Percentiles rank a stretch among this genome's conserved stretches.
Conservation (phyloP, 2,329 filamentous ascomycete species). For the Colletotrichum nymphaeae region DNA sequence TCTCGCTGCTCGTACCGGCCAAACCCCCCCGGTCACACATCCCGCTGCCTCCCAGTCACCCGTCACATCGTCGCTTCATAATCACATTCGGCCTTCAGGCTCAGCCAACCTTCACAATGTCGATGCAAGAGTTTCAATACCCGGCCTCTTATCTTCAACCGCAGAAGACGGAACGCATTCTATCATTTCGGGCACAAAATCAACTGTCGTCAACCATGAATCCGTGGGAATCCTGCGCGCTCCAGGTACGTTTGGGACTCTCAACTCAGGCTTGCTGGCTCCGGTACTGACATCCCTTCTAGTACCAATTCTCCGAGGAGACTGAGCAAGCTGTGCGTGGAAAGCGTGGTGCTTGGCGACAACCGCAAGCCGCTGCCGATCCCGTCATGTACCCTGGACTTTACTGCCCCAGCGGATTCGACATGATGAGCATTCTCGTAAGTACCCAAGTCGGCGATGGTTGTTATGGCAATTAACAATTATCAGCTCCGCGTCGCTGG, state of each 20-base stretch:
- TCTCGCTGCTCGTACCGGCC: background rate
- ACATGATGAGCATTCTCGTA: constrained; percentile 68
- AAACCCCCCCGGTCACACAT: constrained; percentile 10
- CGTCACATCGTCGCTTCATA: constrained; percentile 11
- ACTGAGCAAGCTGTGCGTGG: constrained; percentile 35
- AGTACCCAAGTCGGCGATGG: constrained; percentile 37
- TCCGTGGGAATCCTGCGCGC: constrained; percentile 48
- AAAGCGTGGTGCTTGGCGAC: constrained; percentile 23
- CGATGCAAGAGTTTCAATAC: constrained; percentile 17
- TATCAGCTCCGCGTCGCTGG: constrained; percentile 70
- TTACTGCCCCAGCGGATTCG: constrained; percentile 65
- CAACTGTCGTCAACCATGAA: constrained; percentile 41
- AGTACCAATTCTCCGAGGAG: constrained; percentile 43
- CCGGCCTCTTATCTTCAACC: background rate
- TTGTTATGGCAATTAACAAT: constrained; percentile 25
- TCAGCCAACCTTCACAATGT: constrained; percentile 10
- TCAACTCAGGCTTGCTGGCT: too few species aligned
- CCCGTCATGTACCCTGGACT: constrained; percentile 66
- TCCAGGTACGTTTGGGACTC: constrained; percentile 43
- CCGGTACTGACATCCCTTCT: background rate
- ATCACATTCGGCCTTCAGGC: constrained; percentile 1
- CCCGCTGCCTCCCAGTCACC: background rate
- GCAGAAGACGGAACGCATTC: constrained; percentile 15
- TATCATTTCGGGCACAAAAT: constrained; percentile 32
- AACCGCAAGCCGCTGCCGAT: constrained; percentile 45